Evolutionary conservation across 192 early-diverging fungal genomes (phyloP).

Genomic region (Coemansia furcata): DNA sequence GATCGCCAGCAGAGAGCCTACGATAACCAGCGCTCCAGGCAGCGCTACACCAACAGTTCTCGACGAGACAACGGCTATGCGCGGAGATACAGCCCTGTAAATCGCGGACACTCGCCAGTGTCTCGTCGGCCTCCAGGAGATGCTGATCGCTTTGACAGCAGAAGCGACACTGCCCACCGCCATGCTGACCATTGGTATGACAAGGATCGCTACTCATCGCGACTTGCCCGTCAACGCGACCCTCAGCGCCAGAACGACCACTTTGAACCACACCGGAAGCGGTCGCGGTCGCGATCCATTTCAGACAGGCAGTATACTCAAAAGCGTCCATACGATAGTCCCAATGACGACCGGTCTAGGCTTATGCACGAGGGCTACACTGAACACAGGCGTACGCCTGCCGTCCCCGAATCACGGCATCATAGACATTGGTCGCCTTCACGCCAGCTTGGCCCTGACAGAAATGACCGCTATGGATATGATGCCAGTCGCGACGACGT

Average conservation of each 20-base stretch:
- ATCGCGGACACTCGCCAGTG: background rate
- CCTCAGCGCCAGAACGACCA: background rate
- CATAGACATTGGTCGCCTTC: background rate
- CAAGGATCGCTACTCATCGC: slow-evolving; percentile 2
- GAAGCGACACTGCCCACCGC: background rate
- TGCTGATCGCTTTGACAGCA: background rate
- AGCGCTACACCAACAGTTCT: background rate
- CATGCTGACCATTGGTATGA: background rate
- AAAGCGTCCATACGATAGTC: slow-evolving; percentile 11
- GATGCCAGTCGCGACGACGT: slow-evolving; percentile 7
- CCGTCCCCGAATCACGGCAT: background rate
- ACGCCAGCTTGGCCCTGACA: background rate
- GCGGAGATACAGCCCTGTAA: slow-evolving; percentile 7
- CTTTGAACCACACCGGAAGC: slow-evolving; percentile 5
- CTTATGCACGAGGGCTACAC: background rate
- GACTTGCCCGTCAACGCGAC: background rate
- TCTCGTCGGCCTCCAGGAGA: background rate
- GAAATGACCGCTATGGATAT: slow-evolving; percentile 1
- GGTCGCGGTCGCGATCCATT: slow-evolving; percentile 19
- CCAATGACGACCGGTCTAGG: background rate
- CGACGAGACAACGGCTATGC: slow-evolving; percentile 3
- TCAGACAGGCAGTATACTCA: slow-evolving; percentile 4
- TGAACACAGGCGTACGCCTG: background rate
- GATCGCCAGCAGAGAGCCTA: slow-evolving; percentile 3
- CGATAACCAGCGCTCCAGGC: background rate